Percentiles rank a stretch among this genome's conserved stretches.
Evolutionary conservation across 306 rosid species (phyloP).

Genomic region (Gleditsia sinensis): DNA sequence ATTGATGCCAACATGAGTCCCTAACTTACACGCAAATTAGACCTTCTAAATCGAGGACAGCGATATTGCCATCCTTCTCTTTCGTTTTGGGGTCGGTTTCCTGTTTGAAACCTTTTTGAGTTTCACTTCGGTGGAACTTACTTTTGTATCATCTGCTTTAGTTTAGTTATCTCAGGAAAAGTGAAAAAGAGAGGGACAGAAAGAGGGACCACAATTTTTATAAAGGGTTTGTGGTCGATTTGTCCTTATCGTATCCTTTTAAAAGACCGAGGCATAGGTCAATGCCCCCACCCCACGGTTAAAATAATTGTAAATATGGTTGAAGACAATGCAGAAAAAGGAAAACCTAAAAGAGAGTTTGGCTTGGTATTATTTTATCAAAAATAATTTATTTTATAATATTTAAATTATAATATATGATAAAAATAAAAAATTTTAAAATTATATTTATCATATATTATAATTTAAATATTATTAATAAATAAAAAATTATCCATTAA

Average conservation of each 20-base stretch:
- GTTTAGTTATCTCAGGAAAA: background rate
- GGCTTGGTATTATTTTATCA: too few species aligned
- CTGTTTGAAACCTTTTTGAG: background rate
- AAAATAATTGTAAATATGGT: background rate
- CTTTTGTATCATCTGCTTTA: background rate
- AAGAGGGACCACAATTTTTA: conserved; percentile 31
- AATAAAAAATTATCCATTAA: too few species aligned
- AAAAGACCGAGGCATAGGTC: background rate
- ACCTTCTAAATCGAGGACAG: background rate
- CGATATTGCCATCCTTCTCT: background rate
- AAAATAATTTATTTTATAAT: too few species aligned
- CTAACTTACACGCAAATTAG: background rate
- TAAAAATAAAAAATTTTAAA: too few species aligned
- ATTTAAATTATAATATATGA: too few species aligned
- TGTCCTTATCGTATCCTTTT: background rate
- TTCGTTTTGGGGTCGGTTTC: background rate
- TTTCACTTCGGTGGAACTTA: background rate
- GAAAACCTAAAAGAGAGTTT: too few species aligned
- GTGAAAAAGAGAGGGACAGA: conserved; percentile 24
- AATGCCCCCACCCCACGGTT: background rate
- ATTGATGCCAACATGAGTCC: background rate
- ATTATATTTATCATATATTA: too few species aligned
- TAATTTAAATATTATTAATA: too few species aligned
- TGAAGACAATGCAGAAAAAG: too few species aligned
- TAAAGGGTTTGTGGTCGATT: background rate